phyloP scores from a whole-genome alignment of 1,139 yeast genomes.

The Petasospora rhodanensis region DNA sequence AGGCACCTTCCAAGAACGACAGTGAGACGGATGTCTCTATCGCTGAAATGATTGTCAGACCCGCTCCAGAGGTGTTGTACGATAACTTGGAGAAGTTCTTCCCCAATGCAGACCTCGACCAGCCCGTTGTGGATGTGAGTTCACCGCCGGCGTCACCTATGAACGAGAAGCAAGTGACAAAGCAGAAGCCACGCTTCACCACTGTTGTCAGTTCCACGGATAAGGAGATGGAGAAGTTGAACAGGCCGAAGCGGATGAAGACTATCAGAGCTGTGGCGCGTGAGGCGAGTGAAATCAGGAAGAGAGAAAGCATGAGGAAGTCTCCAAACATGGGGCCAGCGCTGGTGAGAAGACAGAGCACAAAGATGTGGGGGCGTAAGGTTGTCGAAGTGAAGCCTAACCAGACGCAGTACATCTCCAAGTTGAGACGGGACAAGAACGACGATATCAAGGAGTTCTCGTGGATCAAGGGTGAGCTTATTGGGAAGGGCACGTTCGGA shows the following conservation, averaged over 20 bases:
- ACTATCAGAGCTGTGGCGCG: slow-evolving; percentile 89
- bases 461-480: slow-evolving; percentile 96
- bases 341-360: slow-evolving; percentile 65
- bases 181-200: slow-evolving; percentile 11
- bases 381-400: slow-evolving; percentile 87
- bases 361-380: slow-evolving; percentile 97
- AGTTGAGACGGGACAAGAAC: slow-evolving; percentile 50
- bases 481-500: slow-evolving; percentile 98
- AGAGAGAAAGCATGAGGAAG: slow-evolving; percentile 33
- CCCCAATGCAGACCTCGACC: slow-evolving; percentile 89
- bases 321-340: slow-evolving; percentile 4
- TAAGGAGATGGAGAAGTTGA: slow-evolving; percentile 20
- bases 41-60: slow-evolving; percentile 62
- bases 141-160: slow-evolving; percentile 58
- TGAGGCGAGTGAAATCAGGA: slow-evolving; percentile 72
- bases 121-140: slow-evolving; percentile 77
- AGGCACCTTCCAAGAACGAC: slow-evolving; percentile 31
- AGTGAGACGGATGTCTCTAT: slow-evolving; percentile 14
- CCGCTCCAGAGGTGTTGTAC: slow-evolving; percentile 91
- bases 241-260: slow-evolving; percentile 55
- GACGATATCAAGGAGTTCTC: slow-evolving; percentile 74
- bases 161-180: slow-evolving; percentile 10
- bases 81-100: slow-evolving; percentile 88
- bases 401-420: slow-evolving; percentile 56
- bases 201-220: slow-evolving; percentile 18